These are phyloP conservation scores for Ogataea trehaloabstinens DNA, from an alignment of 805 yeast genomes.

Conservation along the genomic window DNA sequence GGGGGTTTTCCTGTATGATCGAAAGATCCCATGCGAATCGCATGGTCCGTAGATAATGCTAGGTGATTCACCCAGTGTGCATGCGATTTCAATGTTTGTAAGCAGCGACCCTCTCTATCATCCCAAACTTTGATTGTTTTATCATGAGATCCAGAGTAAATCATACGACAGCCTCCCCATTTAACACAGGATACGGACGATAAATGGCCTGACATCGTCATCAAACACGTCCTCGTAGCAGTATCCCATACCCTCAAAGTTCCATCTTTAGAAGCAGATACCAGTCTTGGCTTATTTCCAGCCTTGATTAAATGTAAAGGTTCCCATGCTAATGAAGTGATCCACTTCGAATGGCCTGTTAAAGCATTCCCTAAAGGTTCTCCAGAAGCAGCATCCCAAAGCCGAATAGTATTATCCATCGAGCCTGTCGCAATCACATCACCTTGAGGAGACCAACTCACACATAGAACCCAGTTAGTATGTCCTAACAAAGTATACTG, in stretches of 20 bases:
- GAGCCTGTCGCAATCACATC: slow-evolving; percentile 91
- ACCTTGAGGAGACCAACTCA: slow-evolving; percentile 90
- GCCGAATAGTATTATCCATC: slow-evolving; percentile 84
- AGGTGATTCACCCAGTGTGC: slow-evolving; percentile 98
- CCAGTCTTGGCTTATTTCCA: slow-evolving; percentile 68
- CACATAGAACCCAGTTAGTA: slow-evolving; percentile 90
- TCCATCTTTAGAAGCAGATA: slow-evolving; percentile 89
- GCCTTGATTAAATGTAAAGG: slow-evolving; percentile 77
- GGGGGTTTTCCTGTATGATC: slow-evolving; percentile 63
- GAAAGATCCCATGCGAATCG: slow-evolving; percentile 81
- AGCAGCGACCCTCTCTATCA: slow-evolving; percentile 68
- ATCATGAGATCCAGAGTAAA: slow-evolving; percentile 92
- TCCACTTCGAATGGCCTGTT: slow-evolving; percentile 85
- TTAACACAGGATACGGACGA: slow-evolving; percentile 91
- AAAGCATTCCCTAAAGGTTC: slow-evolving; percentile 69
- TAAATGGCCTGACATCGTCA: slow-evolving; percentile 83
- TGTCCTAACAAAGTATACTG: slow-evolving; percentile 79
- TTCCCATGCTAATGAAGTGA: slow-evolving; percentile 89
- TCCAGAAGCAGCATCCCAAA: slow-evolving; percentile 84
- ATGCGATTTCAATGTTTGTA: slow-evolving; percentile 79
- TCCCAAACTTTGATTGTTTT: slow-evolving; percentile 94
- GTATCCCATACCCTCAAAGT: slow-evolving; percentile 90
- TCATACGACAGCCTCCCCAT: slow-evolving; percentile 88
- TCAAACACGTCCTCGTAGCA: slow-evolving; percentile 57
- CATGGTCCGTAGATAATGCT: slow-evolving; percentile 87